Evolutionary conservation across 495 filamentous ascomycete species (phyloP).

Genomic region (Annulohypoxylon moriforme): DNA sequence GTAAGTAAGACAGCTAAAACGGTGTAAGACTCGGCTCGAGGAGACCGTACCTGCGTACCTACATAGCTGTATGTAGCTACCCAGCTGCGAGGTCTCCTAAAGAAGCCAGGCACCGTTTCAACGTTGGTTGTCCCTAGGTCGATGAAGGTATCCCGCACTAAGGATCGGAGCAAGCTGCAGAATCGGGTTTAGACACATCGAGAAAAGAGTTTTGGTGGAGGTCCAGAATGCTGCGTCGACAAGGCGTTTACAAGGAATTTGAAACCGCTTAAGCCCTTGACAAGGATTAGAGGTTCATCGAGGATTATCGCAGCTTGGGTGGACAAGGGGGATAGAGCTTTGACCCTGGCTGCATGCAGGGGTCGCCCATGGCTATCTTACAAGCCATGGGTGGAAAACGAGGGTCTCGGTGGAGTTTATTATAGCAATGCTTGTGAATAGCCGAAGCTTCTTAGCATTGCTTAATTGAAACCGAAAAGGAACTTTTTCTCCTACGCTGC

Average conservation of each 20-base stretch:
- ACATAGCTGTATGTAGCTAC: conserved; percentile 6
- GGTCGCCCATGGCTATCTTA: conserved; percentile 22
- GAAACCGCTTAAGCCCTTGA: conserved; percentile 39
- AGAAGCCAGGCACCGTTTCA: conserved; percentile 32
- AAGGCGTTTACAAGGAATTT: conserved; percentile 14
- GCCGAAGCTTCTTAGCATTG: conserved; percentile 32
- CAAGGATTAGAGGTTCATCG: conserved; percentile 14
- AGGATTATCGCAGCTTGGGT: conserved; percentile 5
- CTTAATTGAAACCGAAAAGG: conserved; percentile 38
- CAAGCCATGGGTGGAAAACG: conserved; percentile 15
- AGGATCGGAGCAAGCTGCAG: conserved; percentile 36
- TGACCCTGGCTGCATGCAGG: conserved; percentile 31
- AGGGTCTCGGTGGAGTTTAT: conserved; percentile 15
- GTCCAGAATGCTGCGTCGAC: conserved; percentile 40
- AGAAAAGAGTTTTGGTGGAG: conserved; percentile 29
- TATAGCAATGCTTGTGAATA: conserved; percentile 40
- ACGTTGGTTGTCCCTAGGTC: conserved; percentile 17
- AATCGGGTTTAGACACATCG: conserved; percentile 42
- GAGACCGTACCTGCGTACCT: conserved; percentile 12
- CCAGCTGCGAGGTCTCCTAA: neutral
- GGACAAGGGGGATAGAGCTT: conserved; percentile 33
- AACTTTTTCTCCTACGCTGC: conserved; percentile 33
- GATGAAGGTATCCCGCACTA: conserved; percentile 38
- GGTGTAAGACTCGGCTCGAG: conserved; percentile 8
- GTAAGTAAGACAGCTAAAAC: neutral